A percentile compares a stretch with the other conserved stretches of the same genome.
Evolutionary conservation across 441 rosid species (phyloP).

Genomic region (Eutrema salsugineum): DNA sequence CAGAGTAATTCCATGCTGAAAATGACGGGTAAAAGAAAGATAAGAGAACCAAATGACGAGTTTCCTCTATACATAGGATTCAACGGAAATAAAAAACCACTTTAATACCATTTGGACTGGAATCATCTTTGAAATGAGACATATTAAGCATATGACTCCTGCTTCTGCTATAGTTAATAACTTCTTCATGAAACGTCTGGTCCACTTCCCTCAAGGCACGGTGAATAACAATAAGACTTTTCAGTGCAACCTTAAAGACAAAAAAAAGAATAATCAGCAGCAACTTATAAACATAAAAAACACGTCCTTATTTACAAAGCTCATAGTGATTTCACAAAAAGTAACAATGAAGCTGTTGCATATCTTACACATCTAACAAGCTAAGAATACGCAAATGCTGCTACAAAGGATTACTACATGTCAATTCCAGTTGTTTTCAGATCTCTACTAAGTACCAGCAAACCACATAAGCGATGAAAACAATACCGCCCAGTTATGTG

Average conservation of each 20-base stretch:
- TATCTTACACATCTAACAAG: neutral
- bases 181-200: slow-evolving; percentile 93
- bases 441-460: neutral
- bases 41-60: slow-evolving; percentile 27
- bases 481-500: slow-evolving; percentile 95
- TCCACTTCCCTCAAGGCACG: slow-evolving; percentile 98
- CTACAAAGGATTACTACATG: neutral
- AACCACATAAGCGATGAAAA: neutral
- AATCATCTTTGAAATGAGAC: slow-evolving; percentile 97
- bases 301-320: neutral
- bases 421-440: neutral
- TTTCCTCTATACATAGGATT: neutral
- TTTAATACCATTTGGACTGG: slow-evolving; percentile 77
- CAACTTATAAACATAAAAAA: neutral
- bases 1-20: slow-evolving; percentile 91
- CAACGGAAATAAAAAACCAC: neutral
- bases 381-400: neutral
- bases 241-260: slow-evolving; percentile 72
- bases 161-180: slow-evolving; percentile 87
- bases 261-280: neutral
- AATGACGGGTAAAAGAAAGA: slow-evolving; percentile 23
- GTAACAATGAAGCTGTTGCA: neutral
- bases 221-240: slow-evolving; percentile 87
- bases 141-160: slow-evolving; percentile 90
- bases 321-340: neutral